Percentiles rank a stretch among this genome's conserved stretches.
Evolutionary conservation across 805 yeast species (phyloP).

Genomic region (Sugiyamaella marilandica): DNA sequence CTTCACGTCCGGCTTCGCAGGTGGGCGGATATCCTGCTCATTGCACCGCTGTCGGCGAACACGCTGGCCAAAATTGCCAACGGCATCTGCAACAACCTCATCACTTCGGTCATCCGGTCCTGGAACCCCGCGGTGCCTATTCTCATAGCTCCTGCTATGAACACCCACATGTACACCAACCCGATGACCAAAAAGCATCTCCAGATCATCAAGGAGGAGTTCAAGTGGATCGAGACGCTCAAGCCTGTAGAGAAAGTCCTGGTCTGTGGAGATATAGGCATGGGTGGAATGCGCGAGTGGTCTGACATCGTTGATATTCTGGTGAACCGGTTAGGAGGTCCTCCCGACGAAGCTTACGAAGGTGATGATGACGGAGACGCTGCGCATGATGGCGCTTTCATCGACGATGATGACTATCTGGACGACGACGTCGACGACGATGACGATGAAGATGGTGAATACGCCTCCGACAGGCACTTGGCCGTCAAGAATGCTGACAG

Average conservation of each 20-base stretch:
- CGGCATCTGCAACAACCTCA: slow-evolving; percentile 87
- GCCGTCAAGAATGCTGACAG: too few relatives aligned
- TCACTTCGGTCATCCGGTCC: slow-evolving; percentile 86
- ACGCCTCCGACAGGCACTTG: too few relatives aligned
- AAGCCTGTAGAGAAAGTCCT: slow-evolving; percentile 94
- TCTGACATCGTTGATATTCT: slow-evolving; percentile 87
- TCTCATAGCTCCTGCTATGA: slow-evolving; percentile 93
- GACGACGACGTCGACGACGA: background rate
- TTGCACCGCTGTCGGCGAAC: slow-evolving; percentile 94
- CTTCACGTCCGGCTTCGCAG: slow-evolving; percentile 87
- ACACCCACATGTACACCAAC: slow-evolving; percentile 85
- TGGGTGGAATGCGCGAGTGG: slow-evolving; percentile 99
- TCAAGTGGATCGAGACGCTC: slow-evolving; percentile 89
- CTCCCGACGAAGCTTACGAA: slow-evolving; percentile 26
- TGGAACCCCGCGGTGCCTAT: slow-evolving; percentile 96
- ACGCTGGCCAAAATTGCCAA: slow-evolving; percentile 83
- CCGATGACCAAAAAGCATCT: slow-evolving; percentile 83
- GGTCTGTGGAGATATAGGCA: slow-evolving; percentile 94
- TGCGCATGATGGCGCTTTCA: slow-evolving; percentile 28
- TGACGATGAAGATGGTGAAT: too few relatives aligned
- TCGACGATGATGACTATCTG: slow-evolving; percentile 15
- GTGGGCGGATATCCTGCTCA: slow-evolving; percentile 92
- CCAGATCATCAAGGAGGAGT: slow-evolving; percentile 66
- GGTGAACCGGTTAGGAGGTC: slow-evolving; percentile 39
- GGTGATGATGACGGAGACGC: slow-evolving; percentile 27